Conservation (phyloP, 2,329 filamentous ascomycete genomes). For the Stachybotrys elegans region DNA sequence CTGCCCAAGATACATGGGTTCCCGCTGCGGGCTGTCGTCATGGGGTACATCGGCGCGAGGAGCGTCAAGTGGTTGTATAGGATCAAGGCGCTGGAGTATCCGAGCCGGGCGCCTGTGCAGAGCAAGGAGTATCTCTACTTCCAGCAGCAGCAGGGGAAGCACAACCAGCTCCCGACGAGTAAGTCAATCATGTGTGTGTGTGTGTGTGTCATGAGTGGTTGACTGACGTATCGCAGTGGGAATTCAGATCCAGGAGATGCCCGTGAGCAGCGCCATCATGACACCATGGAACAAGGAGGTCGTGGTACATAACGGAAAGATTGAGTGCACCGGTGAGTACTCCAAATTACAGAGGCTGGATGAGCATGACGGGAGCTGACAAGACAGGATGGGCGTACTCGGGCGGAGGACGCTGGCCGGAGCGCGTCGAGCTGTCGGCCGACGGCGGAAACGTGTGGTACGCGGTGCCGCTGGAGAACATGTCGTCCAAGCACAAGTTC, state of each 20-base stretch:
- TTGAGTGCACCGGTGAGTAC: slow-evolving; percentile 47
- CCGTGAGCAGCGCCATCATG: slow-evolving; percentile 65
- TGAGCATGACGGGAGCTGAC: too few relatives aligned
- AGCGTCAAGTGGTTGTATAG: slow-evolving; percentile 59
- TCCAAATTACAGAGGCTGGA: too few relatives aligned
- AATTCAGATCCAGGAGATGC: slow-evolving; percentile 68
- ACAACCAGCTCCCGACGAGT: slow-evolving; percentile 38
- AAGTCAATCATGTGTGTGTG: too few relatives aligned
- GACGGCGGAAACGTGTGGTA: slow-evolving; percentile 65
- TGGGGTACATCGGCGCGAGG: slow-evolving; percentile 64
- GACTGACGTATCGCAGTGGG: too few relatives aligned
- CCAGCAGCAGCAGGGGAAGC: slow-evolving; percentile 62
- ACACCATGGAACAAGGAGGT: slow-evolving; percentile 53
- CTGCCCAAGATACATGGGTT: slow-evolving; percentile 63
- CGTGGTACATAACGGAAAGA: slow-evolving; percentile 51
- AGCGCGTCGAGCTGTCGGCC: slow-evolving; percentile 57
- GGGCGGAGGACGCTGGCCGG: slow-evolving; percentile 54
- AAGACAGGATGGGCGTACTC: slow-evolving; percentile 57
- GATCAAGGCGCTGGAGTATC: slow-evolving; percentile 54
- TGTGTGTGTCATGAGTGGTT: too few relatives aligned
- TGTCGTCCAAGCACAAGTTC: slow-evolving; percentile 57
- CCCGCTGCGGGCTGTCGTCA: slow-evolving; percentile 56
- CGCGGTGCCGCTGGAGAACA: slow-evolving; percentile 51
- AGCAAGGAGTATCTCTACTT: slow-evolving; percentile 65
- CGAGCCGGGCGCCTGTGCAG: slow-evolving; percentile 56